phyloP scores from a whole-genome alignment of 495 filamentous ascomycete genomes.

The Pyrenopolyporus hunteri region DNA sequence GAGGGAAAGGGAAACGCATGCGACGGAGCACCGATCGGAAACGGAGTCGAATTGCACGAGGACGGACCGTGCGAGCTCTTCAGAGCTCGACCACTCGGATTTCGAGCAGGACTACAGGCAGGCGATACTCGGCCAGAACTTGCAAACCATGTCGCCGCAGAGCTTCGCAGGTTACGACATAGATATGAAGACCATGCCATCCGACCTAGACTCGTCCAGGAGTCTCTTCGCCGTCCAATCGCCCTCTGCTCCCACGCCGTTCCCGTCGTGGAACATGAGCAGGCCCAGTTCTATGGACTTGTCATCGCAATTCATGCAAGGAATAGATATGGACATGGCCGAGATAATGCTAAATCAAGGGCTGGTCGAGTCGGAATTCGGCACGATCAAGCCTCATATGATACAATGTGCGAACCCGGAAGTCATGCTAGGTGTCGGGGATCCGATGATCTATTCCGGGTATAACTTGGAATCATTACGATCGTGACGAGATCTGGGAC shows the following conservation, averaged over 20 bases:
- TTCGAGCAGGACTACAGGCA: conserved; percentile 57
- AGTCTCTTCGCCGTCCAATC: conserved; percentile 43
- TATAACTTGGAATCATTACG: conserved; percentile 46
- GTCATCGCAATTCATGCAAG: conserved; percentile 40
- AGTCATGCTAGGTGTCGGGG: conserved; percentile 57
- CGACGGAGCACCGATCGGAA: conserved; percentile 45
- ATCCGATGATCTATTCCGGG: conserved; percentile 55
- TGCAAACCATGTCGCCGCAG: conserved; percentile 53
- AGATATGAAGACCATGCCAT: conserved; percentile 44
- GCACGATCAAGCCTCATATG: conserved; percentile 55
- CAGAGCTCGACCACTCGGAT: conserved; percentile 59
- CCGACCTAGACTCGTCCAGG: conserved; percentile 37
- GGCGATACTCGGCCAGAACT: conserved; percentile 46
- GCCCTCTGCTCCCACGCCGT: conserved; percentile 36
- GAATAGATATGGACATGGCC: conserved; percentile 49
- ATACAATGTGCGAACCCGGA: conserved; percentile 52
- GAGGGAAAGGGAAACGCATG: conserved; percentile 38
- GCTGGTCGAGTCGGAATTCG: conserved; percentile 52
- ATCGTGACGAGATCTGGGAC: conserved; percentile 18
- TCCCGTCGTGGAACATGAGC: conserved; percentile 46
- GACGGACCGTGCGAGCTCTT: conserved; percentile 58
- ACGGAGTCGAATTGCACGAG: conserved; percentile 44
- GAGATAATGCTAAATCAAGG: conserved; percentile 51
- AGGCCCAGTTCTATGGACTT: conserved; percentile 44
- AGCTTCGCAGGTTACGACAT: conserved; percentile 52